Percentiles rank a stretch among this genome's conserved stretches.
phyloP scores from a whole-genome alignment of 129 eudicot genomes.

The Ambrosia trifida region DNA sequence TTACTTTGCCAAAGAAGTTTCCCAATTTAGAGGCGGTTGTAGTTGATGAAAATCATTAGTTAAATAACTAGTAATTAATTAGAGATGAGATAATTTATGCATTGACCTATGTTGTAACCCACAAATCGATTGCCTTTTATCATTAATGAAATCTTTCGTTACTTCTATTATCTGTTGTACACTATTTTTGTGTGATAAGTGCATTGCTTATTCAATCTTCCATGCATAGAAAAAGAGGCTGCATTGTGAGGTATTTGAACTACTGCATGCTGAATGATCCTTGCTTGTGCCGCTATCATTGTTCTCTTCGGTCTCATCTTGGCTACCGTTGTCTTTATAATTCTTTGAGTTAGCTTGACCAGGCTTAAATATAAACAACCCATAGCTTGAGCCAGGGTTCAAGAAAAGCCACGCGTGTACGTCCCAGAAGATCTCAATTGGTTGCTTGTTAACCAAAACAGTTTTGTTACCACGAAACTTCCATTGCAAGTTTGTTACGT shows the following conservation, averaged over 20 bases:
- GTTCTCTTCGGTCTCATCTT: constrained; percentile 49
- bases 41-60: constrained; percentile 20
- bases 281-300: constrained; percentile 40
- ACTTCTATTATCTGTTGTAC: constrained; percentile 1
- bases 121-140: background rate
- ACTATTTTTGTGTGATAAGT: background rate
- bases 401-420: constrained; percentile 82
- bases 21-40: constrained; percentile 27
- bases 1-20: constrained; percentile 47
- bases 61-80: background rate
- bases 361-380: constrained; percentile 78
- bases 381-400: constrained; percentile 60
- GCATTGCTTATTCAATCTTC: constrained; percentile 64
- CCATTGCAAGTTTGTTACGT: constrained; percentile 81
- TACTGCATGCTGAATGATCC: constrained; percentile 51
- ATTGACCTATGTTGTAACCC: background rate
- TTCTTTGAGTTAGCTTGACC: constrained; percentile 37
- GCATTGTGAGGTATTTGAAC: constrained; percentile 48
- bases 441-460: constrained; percentile 63
- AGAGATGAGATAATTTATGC: constrained; percentile 9
- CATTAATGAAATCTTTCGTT: constrained; percentile 1
- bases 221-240: constrained; percentile 82
- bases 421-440: constrained; percentile 87
- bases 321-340: constrained; percentile 46
- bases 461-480: constrained; percentile 89